Base-by-base conservation (phyloP, 1,284 basidiomycete genomes). In the Marasmius oreades region DNA sequence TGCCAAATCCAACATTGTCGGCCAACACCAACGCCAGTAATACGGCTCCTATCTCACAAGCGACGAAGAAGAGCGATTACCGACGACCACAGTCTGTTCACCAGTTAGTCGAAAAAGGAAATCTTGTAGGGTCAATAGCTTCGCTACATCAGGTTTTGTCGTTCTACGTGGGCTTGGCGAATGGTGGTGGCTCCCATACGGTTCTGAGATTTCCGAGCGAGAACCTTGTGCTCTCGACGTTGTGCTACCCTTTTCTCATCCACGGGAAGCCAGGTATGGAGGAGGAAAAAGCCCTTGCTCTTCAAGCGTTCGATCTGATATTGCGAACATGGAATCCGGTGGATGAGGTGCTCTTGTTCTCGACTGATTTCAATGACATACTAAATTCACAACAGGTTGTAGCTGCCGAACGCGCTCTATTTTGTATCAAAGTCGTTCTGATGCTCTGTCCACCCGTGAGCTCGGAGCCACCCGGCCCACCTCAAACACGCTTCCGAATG, bases 281-380 rank as follows among this genome's bases (percentile, higher is more conserved):
- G 33, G 76, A 80, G 22, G 86, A 88, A 58, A 76, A 78, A 55
- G 74, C 73, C 60, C 70, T 75, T n/a, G 79, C 85, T 0, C 68
- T 85, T 10, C 85, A 88, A 55, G 70, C 79, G 0, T 88, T 88
- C 62, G 84, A 87, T 57, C 66, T 81, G 22, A 67, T 81, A 24
- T 68, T 76, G 2, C 79, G 76, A 62, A 77, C 79, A 7, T 89
- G 86, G 86, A 73, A 66, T 47, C 73, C 82, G 1, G 51, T 68
- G 5, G 76, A 80, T 26, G 74, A 77, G 62, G 83, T 85, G 63
- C 26, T 8, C 31, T 22, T 33, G 6, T 28, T 47, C 20, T 33
- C 16, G 50, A 26, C 5, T 34, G 7, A 2, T 8, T 31, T 31
- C 14, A 50, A 53, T 5, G 33, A 56, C 18, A 51, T 36, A 26